A percentile compares a stretch with the other conserved stretches of the same genome.
Evolutionary conservation across 768 basidiomycete species (phyloP).

Genomic region (Trametes villosa): DNA sequence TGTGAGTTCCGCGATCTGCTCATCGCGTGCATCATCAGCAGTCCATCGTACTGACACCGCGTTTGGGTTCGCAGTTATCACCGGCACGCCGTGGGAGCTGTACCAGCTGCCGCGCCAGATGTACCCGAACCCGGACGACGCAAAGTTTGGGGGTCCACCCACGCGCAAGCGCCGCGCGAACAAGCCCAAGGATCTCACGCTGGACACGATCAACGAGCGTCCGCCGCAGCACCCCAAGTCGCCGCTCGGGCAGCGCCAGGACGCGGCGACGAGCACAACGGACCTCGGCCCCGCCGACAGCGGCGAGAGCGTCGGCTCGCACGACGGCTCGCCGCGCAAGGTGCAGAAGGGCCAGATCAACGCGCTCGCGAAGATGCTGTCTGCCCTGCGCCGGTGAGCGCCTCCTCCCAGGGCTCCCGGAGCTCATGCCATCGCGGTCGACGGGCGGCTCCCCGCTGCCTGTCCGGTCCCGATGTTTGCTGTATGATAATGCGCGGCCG

Average conservation of each 20-base stretch:
- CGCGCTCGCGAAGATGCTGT: slow-evolving; percentile 90
- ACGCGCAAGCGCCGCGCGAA: slow-evolving; percentile 59
- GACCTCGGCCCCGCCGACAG: slow-evolving; percentile 51
- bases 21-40: not conserved
- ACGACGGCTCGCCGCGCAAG: slow-evolving; percentile 64
- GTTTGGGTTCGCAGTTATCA: slow-evolving; percentile 57
- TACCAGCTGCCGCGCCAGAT: slow-evolving; percentile 69
- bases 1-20: slow-evolving; percentile 50
- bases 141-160: slow-evolving; percentile 61
- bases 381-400: slow-evolving; percentile 66
- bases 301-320: slow-evolving; percentile 39
- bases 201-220: slow-evolving; percentile 80
- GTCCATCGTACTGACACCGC: slow-evolving; percentile 11
- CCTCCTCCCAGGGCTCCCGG: slow-evolving; percentile 1
- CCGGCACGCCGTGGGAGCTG: slow-evolving; percentile 78
- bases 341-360: slow-evolving; percentile 91
- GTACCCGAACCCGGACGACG: slow-evolving; percentile 61
- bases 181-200: slow-evolving; percentile 65
- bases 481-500: slow-evolving; percentile 17
- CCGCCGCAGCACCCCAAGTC: slow-evolving; percentile 54
- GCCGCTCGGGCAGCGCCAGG: slow-evolving; percentile 52
- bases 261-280: slow-evolving; percentile 77
- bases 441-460: not conserved
- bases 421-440: not conserved
- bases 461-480: slow-evolving; percentile 13